A percentile compares a stretch with the other conserved stretches of the same genome.
phyloP scores from a whole-genome alignment of 257 asterid genomes.

The Nicotiana noctiflora region DNA sequence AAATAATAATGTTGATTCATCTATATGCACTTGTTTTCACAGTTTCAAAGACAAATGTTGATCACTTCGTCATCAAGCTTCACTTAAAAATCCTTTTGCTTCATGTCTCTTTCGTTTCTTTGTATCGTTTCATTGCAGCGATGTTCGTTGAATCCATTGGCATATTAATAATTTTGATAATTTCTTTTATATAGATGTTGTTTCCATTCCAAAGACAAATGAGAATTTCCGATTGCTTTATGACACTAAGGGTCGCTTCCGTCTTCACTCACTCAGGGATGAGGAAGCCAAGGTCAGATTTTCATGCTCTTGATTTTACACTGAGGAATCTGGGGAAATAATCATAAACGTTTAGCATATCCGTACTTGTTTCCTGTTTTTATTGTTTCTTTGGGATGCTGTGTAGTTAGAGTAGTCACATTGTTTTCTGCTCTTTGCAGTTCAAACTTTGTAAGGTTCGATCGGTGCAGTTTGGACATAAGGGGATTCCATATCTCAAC shows the following conservation, averaged over 20 bases:
- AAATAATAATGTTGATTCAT: background rate
- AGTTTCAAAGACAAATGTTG: background rate
- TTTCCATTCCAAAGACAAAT: constrained; percentile 26
- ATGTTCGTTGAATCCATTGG: background rate
- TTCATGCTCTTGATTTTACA: background rate
- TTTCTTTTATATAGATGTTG: constrained; percentile 14
- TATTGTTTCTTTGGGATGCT: background rate
- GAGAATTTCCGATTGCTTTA: constrained; percentile 27
- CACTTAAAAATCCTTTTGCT: background rate
- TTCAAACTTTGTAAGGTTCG: constrained; percentile 34
- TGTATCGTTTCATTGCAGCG: background rate
- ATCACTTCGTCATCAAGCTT: background rate
- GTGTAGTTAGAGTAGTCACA: background rate
- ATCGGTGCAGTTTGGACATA: constrained; percentile 26
- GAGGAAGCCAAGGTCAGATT: constrained; percentile 28
- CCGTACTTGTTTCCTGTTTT: background rate
- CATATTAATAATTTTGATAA: background rate
- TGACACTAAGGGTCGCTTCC: constrained; percentile 27
- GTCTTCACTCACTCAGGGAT: constrained; percentile 26
- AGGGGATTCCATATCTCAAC: constrained; percentile 26
- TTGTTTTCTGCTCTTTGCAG: constrained; percentile 15
- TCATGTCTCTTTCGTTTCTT: background rate
- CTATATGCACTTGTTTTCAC: background rate
- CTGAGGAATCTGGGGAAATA: background rate
- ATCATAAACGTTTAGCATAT: background rate